A percentile compares a stretch with the other conserved stretches of the same genome.
These are phyloP conservation scores for Pelargonium hybrid DNA, from an alignment of 441 rosid genomes.

Conservation along the genomic window DNA sequence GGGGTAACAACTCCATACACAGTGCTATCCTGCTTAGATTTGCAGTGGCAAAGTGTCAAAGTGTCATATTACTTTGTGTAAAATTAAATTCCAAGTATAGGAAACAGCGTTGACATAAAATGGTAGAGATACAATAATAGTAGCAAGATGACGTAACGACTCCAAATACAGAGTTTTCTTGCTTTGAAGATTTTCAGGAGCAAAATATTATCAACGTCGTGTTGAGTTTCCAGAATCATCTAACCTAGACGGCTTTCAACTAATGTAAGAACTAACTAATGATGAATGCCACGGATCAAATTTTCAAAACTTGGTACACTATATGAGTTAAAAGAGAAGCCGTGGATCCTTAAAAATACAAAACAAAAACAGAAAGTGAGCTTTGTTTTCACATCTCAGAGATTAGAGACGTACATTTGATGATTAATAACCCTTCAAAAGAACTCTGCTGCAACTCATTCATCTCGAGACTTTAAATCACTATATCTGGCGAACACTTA, in stretches of 20 bases:
- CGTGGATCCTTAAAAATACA: not conserved
- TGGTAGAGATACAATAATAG: not conserved
- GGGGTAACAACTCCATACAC: not conserved
- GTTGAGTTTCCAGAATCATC: not conserved
- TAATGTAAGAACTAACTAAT: not conserved
- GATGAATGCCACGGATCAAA: not conserved
- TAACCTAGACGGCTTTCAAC: not conserved
- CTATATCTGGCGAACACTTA: conserved; percentile 11
- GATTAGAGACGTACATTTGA: conserved; percentile 29
- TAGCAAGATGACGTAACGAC: not conserved
- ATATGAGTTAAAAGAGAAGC: not conserved
- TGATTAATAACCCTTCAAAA: conserved; percentile 16
- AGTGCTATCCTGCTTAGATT: not conserved
- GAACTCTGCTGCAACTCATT: conserved; percentile 19
- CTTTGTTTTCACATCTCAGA: conserved; percentile 16
- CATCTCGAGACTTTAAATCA: conserved; percentile 5
- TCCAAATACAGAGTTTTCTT: not conserved
- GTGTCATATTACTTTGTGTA: not conserved
- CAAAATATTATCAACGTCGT: not conserved
- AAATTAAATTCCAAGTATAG: no score
- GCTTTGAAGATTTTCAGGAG: not conserved
- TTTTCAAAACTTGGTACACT: not conserved
- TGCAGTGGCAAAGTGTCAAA: not conserved
- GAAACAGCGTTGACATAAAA: not conserved
- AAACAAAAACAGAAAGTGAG: not conserved